phyloP scores from a whole-genome alignment of 2,329 filamentous ascomycete genomes.

The Ophiostoma himal-ulmi region DNA sequence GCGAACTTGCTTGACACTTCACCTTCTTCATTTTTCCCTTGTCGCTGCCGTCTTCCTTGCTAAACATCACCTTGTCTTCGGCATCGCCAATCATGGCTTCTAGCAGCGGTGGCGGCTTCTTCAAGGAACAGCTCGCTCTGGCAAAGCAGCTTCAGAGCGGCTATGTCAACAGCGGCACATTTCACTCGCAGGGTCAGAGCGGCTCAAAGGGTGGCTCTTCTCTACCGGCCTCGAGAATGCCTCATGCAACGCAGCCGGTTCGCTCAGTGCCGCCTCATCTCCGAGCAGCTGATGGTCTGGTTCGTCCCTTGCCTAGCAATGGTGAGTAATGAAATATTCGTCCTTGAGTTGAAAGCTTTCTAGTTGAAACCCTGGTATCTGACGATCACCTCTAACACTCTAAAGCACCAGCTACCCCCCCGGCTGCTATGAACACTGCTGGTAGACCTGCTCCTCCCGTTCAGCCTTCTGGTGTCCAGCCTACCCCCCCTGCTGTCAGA shows the following conservation, averaged over 20 bases:
- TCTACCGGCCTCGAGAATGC: neutral
- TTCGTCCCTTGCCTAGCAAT: slow-evolving; percentile 18
- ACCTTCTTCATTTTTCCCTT: no score
- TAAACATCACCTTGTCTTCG: neutral
- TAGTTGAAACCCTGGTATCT: no score
- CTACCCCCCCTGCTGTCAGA: neutral
- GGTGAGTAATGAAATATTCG: neutral
- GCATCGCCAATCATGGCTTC: slow-evolving; percentile 7
- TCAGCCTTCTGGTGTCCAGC: neutral
- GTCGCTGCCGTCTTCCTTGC: no score
- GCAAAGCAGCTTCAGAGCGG: slow-evolving; percentile 23
- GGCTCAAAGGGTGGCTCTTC: neutral
- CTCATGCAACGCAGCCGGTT: neutral
- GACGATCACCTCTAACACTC: neutral
- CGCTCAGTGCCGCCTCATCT: slow-evolving; percentile 1
- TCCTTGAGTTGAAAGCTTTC: no score
- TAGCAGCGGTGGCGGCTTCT: neutral
- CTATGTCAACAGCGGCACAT: slow-evolving; percentile 20
- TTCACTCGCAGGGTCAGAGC: slow-evolving; percentile 6
- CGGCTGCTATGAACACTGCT: neutral
- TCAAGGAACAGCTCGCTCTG: slow-evolving; percentile 23
- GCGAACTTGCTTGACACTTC: no score
- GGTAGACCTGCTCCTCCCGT: neutral
- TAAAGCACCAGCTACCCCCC: neutral
- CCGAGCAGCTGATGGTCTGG: slow-evolving; percentile 15